Evolutionary conservation across 2,329 filamentous ascomycete genomes (phyloP).

Genomic region (Pseudogymnoascus sp.): DNA sequence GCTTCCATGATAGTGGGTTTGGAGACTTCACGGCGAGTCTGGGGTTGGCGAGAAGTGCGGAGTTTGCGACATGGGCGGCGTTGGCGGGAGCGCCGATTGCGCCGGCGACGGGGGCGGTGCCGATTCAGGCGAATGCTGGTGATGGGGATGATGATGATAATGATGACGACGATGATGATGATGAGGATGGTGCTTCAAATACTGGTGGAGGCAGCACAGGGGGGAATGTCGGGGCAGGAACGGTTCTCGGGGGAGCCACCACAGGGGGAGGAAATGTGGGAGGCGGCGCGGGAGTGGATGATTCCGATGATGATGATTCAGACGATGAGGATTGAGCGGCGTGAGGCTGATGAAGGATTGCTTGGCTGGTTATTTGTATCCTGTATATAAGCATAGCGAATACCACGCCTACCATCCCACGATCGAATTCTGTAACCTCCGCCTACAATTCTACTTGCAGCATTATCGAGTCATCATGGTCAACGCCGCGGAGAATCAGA

Average conservation of each 20-base stretch:
- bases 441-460: neutral
- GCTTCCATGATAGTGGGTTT: slow-evolving; percentile 29
- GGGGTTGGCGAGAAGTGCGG: slow-evolving; percentile 13
- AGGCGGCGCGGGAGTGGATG: neutral
- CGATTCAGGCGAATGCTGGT: neutral
- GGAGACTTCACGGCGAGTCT: slow-evolving; percentile 18
- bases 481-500: no score
- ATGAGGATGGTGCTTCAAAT: neutral
- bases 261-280: neutral
- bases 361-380: neutral
- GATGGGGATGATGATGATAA: neutral
- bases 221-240: neutral
- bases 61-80: slow-evolving; percentile 17
- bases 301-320: neutral
- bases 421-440: neutral
- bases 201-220: neutral
- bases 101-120: neutral
- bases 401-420: neutral
- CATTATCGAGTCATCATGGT: no score
- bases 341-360: no score
- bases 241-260: neutral
- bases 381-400: neutral
- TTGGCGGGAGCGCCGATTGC: slow-evolving; percentile 12
- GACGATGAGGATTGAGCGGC: neutral
- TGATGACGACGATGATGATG: neutral